Percentiles rank a stretch among this genome's conserved stretches.
Conservation (phyloP, 2,329 filamentous ascomycete species). For the Apiospora arundinis region DNA sequence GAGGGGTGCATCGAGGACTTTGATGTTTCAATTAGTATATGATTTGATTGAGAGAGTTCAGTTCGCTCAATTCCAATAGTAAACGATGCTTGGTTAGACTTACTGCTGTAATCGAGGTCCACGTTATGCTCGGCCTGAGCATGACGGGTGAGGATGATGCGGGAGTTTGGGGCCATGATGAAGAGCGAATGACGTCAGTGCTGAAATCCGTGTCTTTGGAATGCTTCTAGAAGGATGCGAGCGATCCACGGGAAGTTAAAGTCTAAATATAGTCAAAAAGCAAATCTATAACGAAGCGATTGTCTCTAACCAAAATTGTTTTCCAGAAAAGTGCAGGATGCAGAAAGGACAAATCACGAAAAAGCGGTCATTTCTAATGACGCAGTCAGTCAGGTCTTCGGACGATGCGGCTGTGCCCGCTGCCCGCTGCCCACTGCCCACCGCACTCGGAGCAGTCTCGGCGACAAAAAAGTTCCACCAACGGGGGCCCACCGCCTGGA, state of each 20-base stretch:
- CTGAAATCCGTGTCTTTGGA: not conserved
- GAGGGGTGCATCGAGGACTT: conserved; percentile 36
- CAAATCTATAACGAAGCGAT: not conserved
- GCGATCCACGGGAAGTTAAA: not conserved
- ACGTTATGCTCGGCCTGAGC: conserved; percentile 39
- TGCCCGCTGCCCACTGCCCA: not conserved
- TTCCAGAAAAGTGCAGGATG: not conserved
- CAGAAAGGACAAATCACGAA: not conserved
- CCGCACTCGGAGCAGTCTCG: not conserved
- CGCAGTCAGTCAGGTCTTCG: not conserved
- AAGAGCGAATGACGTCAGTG: conserved; percentile 11
- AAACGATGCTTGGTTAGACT: conserved; percentile 8
- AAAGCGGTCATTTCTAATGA: not conserved
- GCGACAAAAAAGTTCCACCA: not conserved
- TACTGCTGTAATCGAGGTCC: conserved; percentile 35
- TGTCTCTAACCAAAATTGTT: not conserved
- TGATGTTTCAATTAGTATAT: not conserved
- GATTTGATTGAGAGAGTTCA: too few species aligned
- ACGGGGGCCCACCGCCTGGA: not conserved
- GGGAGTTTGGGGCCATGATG: conserved; percentile 36
- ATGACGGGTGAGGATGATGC: conserved; percentile 35
- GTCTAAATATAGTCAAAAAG: not conserved
- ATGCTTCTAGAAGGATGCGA: not conserved
- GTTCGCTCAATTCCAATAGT: too few species aligned
- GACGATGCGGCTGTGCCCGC: not conserved